Evolutionary conservation across 1,139 yeast species (phyloP), one percentile per base, ranked within the genome.

Genomic region (Diutina catenulata): DNA sequence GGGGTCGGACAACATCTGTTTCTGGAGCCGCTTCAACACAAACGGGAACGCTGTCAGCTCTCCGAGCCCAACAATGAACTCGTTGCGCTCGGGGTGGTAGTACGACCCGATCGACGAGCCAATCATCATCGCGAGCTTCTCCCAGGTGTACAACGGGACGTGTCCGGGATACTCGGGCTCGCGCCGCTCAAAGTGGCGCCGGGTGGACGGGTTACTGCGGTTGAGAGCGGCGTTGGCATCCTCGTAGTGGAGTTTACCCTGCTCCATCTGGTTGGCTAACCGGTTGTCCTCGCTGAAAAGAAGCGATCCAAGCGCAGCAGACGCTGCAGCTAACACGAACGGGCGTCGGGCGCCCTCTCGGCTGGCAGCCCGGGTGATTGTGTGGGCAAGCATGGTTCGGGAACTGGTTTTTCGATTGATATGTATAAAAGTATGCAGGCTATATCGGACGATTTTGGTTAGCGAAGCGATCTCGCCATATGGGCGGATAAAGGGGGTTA

Each of bases 61-160:
- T 1, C 98, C 98, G 43, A 91, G 70, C 19, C 91, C 94, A n/a
- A 93, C 96, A 43, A 91, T 82, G 48, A 77, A 70, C 49, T 80
- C 86, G 41, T 79, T 78, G 38, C 81, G 55, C 49, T 80, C 86
- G 1, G 97, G 98, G 51, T 87, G 93, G 42, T 76, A 63, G 47
- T 71, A 78, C 0, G 96, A 81, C 14, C 91, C 93, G n/a, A 82
- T 52, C 1, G 94, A 87, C 5, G 94, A 80, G 1, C 91, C 81
- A 0, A 70, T 57, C 43, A 83, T 74, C 60, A 91, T 62, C 36
- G 81, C 55, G 1, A 67, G 45, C 46, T 81, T 73, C 52, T 91
- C 97, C 40, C 70, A 58, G 1, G 56, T 44, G 45, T 74, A 74
- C 38, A 88, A 64, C 1, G 94, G 94, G 6, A 88, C 78, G 55